phyloP scores from a whole-genome alignment of 495 filamentous ascomycete species.

The Penicillium odoratum region DNA sequence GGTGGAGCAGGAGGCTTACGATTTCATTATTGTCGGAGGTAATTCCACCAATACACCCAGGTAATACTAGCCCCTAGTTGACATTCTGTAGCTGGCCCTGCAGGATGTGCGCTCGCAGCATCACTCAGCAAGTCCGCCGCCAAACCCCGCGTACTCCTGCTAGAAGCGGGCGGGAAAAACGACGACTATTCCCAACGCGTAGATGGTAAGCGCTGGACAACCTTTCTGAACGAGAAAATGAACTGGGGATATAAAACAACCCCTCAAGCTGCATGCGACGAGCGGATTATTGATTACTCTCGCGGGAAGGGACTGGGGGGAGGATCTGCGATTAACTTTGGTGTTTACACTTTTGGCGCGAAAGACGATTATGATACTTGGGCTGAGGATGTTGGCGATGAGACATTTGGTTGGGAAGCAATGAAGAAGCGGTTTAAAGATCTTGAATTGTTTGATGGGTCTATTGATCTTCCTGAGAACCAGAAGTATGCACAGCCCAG shows the following conservation, averaged over 20 bases:
- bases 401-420: slow-evolving; percentile 51
- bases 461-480: slow-evolving; percentile 35
- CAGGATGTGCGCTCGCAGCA: slow-evolving; percentile 52
- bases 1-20: slow-evolving; percentile 26
- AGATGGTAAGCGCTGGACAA: slow-evolving; percentile 53
- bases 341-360: slow-evolving; percentile 56
- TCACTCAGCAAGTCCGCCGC: slow-evolving; percentile 44
- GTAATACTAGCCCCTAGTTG: too few species aligned
- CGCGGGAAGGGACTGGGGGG: slow-evolving; percentile 63
- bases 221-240: slow-evolving; percentile 45
- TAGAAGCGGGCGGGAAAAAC: slow-evolving; percentile 58
- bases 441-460: slow-evolving; percentile 54
- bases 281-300: slow-evolving; percentile 54
- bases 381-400: slow-evolving; percentile 40
- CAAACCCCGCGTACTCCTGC: slow-evolving; percentile 52
- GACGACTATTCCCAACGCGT: slow-evolving; percentile 46
- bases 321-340: slow-evolving; percentile 63
- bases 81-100: slow-evolving; percentile 50
- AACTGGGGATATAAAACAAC: slow-evolving; percentile 64
- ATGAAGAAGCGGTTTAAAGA: slow-evolving; percentile 49
- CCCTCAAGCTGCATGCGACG: slow-evolving; percentile 51
- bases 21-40: slow-evolving; percentile 59
- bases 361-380: slow-evolving; percentile 62
- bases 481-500: slow-evolving; percentile 34
- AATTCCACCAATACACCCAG: slow-evolving; percentile 13